Conservation (phyloP, 495 filamentous ascomycete genomes). For the Trichoderma asperelloides region DNA sequence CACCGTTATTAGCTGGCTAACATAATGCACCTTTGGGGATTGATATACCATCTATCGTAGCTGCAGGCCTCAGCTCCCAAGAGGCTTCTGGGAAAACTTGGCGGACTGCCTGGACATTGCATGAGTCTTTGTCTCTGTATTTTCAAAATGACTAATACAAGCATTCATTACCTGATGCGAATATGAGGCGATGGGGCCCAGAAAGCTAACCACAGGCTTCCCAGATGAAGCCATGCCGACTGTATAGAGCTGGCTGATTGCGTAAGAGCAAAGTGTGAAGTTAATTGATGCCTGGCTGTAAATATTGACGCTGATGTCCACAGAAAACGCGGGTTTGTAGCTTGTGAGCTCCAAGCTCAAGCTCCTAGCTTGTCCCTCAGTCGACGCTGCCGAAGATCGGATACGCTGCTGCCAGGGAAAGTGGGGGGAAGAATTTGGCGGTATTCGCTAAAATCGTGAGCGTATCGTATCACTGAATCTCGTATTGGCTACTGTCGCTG, state of each 20-base stretch:
- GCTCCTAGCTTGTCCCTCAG: background rate
- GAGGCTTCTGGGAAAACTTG: conserved; percentile 47
- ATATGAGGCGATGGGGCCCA: conserved; percentile 80
- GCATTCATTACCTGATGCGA: conserved; percentile 71
- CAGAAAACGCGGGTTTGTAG: background rate
- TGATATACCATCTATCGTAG: conserved; percentile 51
- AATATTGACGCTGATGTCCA: background rate
- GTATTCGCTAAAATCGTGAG: background rate
- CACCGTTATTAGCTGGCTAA: conserved; percentile 1
- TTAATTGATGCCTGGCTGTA: background rate
- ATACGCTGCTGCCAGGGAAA: background rate
- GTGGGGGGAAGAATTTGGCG: background rate
- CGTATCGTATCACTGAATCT: background rate
- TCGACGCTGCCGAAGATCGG: background rate
- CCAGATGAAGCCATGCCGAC: conserved; percentile 9
- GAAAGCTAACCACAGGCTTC: conserved; percentile 54
- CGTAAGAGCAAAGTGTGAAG: background rate
- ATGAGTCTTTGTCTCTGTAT: background rate
- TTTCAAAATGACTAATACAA: background rate
- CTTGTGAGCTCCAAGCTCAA: background rate
- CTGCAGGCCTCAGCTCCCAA: conserved; percentile 48
- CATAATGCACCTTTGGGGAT: background rate
- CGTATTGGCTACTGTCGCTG: background rate
- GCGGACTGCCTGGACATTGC: conserved; percentile 50
- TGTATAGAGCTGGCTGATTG: background rate